Evolutionary conservation across 2,329 filamentous ascomycete species (phyloP).

Genomic region (Cladosporium sp.): DNA sequence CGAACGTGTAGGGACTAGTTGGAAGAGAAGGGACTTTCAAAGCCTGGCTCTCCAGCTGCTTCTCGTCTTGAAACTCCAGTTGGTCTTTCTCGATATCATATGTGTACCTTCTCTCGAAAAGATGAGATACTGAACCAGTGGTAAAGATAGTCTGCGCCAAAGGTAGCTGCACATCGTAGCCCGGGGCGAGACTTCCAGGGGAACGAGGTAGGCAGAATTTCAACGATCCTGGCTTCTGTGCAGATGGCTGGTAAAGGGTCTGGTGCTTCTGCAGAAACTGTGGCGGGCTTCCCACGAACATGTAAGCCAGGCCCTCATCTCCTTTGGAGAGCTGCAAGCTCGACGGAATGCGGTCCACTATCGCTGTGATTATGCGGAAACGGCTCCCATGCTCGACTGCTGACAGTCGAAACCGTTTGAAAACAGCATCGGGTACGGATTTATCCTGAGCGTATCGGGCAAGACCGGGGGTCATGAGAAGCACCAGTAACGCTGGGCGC

Average conservation of each 20-base stretch:
- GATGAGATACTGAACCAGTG: conserved; percentile 57
- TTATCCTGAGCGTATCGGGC: conserved; percentile 21
- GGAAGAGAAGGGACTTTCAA: conserved; percentile 15
- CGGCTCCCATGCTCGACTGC: conserved; percentile 17
- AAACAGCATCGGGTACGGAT: conserved; percentile 12
- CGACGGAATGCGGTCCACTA: conserved; percentile 26
- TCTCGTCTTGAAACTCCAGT: conserved; percentile 18
- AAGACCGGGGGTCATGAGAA: conserved; percentile 21
- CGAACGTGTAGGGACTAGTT: neutral
- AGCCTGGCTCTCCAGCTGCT: conserved; percentile 18
- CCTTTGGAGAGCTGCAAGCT: conserved; percentile 11
- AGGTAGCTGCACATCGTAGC: conserved; percentile 44
- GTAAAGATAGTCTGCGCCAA: conserved; percentile 74
- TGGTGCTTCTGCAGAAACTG: neutral
- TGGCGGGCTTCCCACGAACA: neutral
- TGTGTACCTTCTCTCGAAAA: conserved; percentile 32
- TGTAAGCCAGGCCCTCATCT: conserved; percentile 27
- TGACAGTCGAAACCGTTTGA: conserved; percentile 14
- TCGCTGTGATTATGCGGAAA: conserved; percentile 16
- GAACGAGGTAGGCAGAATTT: conserved; percentile 16
- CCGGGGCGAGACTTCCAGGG: neutral
- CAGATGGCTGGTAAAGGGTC: conserved; percentile 13
- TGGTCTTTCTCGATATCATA: conserved; percentile 17
- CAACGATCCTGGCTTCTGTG: conserved; percentile 26
- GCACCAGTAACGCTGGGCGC: conserved; percentile 10